Base-by-base conservation (phyloP, 2,329 filamentous ascomycete genomes). In the Nothomitra cinnamomea region DNA sequence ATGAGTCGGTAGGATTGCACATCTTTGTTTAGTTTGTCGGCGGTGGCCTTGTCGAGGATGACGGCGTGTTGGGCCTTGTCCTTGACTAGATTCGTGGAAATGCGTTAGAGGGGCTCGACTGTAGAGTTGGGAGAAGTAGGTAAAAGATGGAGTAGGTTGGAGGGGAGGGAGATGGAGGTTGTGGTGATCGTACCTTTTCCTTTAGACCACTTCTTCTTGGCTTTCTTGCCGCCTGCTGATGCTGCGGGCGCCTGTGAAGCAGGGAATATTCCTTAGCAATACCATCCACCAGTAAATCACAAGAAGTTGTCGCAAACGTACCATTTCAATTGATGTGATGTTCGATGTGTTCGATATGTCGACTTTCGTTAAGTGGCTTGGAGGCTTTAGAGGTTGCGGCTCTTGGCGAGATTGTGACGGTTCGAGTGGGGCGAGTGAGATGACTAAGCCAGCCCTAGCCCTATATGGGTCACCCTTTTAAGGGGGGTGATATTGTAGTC, bases 1-100 rank as follows among this genome's bases (percentile, higher is more conserved):
- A 98, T 88, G 73, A 98, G 88, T 70, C 92, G 88, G 85, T 96
- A 98, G 61, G 92, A 95, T 76, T 96, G 92, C 67, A 98, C 94
- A 82, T 98, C 92, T 81, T 98, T 98, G 81, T 95, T 85, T 73
- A 98, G 88, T 80, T 94, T 95, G 77, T 98, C 92, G 64, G 85
- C 85, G 70, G 85, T 95, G 75, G 78, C 70, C 83, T 98, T 98
- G 80, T 98, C 92, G 76, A 98, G 87, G 70, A 96, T 80, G 75
- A 98, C 92, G 74, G 86, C 53, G 28, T 55, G 53, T 28, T 55
- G 36, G 21, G 53, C 53, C 50, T 55, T 55, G 45, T 58, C 55
- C 55, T 59, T 45, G 57, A 59, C 51, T 59, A 53, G 48, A 54
- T 54, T 19, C 45, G 56, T 15, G 56, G 56, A 25, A 21, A 53